Base-by-base conservation (phyloP, 75 land plant genomes). In the Picea glauca region DNA sequence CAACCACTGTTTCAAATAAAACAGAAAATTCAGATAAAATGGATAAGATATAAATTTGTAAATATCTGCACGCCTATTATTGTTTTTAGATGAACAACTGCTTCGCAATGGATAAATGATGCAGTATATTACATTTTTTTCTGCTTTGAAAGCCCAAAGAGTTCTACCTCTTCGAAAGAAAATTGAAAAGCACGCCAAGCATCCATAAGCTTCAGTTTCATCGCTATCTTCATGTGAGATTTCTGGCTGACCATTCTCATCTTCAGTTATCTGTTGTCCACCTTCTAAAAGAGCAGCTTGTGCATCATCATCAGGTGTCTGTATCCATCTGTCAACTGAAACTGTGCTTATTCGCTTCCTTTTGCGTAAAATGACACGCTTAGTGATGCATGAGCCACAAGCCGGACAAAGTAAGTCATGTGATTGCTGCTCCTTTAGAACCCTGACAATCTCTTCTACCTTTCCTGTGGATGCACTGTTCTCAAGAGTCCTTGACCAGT, bases 331-430 rank as follows among this genome's bases (percentile, higher is more conserved):
- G 15, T 67, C 72, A 33, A 40, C 35, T 67, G 72, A 33, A 15
- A 14, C 43, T 35, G 17, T 67, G 43, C 82, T 76, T 91, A n/a
- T n/a, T n/a, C n/a, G n/a, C n/a, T n/a, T 93, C 59, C 93, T 84
- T 86, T 87, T 91, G 0, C 84, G 84, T 40, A 93, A 78, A 67
- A 93, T 89, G 43, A 93, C 93, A 50, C 93, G 88, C 82, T 80
- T 84, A 8, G 95, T 93, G 6, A 93, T 90, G 76, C 93, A 93
- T 32, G 93, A 87, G 13, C 90, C 81, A 46, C 95, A 93, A 63
- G 81, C 84, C 50, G 95, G 95, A 73, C 95, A 93, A 74, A 76
- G 82, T 56, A 92, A 72, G 80, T 92, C 92, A 81, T 93, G 95
- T 76, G 92, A 87, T 12, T 83, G 77, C 72, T 93, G 95, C 58